phyloP scores from a whole-genome alignment of 495 filamentous ascomycete species.

The Talaromyces adpressus region DNA sequence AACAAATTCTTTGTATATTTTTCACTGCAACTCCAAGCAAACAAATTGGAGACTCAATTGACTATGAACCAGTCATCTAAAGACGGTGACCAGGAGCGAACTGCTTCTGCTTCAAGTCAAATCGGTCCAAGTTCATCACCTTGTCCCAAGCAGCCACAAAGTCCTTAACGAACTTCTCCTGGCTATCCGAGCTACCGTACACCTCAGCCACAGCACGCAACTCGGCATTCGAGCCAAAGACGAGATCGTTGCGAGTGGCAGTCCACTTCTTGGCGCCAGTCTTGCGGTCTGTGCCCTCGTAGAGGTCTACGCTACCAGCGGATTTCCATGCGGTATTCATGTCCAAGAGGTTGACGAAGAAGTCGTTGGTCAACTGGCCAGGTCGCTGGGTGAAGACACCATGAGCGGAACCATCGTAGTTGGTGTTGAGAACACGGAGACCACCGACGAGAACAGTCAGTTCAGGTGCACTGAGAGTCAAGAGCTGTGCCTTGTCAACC shows the following conservation, averaged over 20 bases:
- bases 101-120: constrained; percentile 34
- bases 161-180: constrained; percentile 60
- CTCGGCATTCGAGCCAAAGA: constrained; percentile 66
- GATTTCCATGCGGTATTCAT: constrained; percentile 56
- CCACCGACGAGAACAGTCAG: constrained; percentile 61
- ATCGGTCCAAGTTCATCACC: constrained; percentile 65
- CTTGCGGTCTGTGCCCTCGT: constrained; percentile 58
- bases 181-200: constrained; percentile 46
- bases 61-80: neutral
- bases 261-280: constrained; percentile 61
- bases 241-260: constrained; percentile 58
- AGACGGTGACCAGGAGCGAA: neutral
- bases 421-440: constrained; percentile 56
- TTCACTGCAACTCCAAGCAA: neutral
- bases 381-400: constrained; percentile 59
- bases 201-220: constrained; percentile 62
- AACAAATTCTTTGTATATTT: neutral
- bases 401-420: constrained; percentile 54
- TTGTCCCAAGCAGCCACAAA: constrained; percentile 65
- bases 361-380: constrained; percentile 65
- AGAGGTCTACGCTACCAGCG: constrained; percentile 38
- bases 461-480: constrained; percentile 61
- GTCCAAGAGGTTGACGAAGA: constrained; percentile 69
- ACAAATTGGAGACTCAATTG: neutral
- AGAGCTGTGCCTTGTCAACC: constrained; percentile 59